These are phyloP conservation scores for Aegilops longissima DNA, from an alignment of 176 grass and related monocot genomes.

Conservation along the genomic window DNA sequence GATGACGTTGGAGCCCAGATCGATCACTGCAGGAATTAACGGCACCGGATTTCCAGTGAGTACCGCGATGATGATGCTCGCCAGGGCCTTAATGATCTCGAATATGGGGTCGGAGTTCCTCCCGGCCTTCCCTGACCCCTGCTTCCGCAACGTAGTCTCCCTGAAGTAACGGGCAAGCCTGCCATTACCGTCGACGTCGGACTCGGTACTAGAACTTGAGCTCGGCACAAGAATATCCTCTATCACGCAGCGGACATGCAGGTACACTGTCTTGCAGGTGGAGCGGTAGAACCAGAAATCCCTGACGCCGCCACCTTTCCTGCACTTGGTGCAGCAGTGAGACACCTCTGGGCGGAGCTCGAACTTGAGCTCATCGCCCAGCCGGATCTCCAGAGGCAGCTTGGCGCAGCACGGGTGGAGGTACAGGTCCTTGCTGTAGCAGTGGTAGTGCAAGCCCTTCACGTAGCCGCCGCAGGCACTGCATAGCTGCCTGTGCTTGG, in stretches of 20 bases:
- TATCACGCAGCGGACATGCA: neutral
- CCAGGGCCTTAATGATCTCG: neutral
- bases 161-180: neutral
- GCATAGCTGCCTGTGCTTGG: neutral
- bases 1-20: neutral
- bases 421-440: neutral
- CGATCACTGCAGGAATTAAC: neutral
- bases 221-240: neutral
- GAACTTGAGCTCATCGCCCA: no score
- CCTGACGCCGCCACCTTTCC: no score
- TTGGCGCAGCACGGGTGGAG: conserved; percentile 31
- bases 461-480: neutral
- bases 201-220: no score
- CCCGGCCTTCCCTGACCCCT: neutral
- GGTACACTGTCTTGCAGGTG: neutral
- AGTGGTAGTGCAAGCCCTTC: neutral
- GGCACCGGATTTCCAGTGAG: neutral
- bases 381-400: neutral
- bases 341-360: no score
- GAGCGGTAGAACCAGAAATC: neutral
- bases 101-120: neutral
- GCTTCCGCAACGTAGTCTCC: neutral
- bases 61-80: neutral
- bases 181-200: neutral
- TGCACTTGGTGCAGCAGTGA: neutral